These are phyloP conservation scores for Plantago rigida DNA, from an alignment of 305 asterid species.

Conservation along the genomic window DNA sequence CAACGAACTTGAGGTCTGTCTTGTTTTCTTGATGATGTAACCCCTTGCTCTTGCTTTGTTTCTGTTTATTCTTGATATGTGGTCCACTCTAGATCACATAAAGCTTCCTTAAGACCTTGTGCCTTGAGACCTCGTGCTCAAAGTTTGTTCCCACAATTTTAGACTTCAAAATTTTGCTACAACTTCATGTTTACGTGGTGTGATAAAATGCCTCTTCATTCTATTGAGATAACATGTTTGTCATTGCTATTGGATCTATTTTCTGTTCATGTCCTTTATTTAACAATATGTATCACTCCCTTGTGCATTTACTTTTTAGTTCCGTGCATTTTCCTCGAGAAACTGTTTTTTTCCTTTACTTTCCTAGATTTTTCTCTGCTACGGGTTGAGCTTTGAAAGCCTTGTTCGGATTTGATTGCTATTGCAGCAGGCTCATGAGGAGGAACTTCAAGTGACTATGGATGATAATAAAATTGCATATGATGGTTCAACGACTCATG, in stretches of 20 bases:
- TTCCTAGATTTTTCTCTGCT: slow-evolving; percentile 13
- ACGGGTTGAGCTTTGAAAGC: slow-evolving; percentile 21
- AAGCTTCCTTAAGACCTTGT: not conserved
- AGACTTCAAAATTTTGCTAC: no score
- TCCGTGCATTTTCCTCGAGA: slow-evolving; percentile 9
- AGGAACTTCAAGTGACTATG: slow-evolving; percentile 31
- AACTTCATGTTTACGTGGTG: no score
- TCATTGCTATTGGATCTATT: no score
- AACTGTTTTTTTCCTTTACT: not conserved
- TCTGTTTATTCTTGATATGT: not conserved
- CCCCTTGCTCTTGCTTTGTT: not conserved
- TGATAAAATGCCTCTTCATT: no score
- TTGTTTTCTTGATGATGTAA: slow-evolving; percentile 17
- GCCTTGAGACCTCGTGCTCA: not conserved
- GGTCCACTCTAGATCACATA: no score
- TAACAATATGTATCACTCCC: no score
- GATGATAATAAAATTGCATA: slow-evolving; percentile 36
- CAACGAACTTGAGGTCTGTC: slow-evolving; percentile 52
- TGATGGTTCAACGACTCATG: slow-evolving; percentile 34
- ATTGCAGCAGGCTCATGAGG: slow-evolving; percentile 48
- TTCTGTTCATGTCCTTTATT: no score
- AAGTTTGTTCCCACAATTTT: not conserved
- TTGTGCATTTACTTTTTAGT: not conserved
- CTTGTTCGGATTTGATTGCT: slow-evolving; percentile 23
- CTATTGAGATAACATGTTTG: no score